phyloP scores from a whole-genome alignment of 2,329 filamentous ascomycete genomes.

The Ophiostoma populinum region DNA sequence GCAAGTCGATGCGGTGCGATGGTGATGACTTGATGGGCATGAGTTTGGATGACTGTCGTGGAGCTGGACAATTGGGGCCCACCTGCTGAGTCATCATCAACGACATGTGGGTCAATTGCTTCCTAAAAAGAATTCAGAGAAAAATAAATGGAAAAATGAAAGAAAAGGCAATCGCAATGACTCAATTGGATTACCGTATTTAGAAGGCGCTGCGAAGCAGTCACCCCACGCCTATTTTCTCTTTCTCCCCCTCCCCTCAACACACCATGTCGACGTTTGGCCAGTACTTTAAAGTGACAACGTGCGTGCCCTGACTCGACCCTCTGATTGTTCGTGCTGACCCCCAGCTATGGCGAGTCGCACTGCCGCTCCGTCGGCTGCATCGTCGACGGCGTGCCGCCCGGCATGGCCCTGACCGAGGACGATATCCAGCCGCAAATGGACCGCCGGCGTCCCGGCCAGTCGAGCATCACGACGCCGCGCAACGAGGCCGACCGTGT shows the following conservation, averaged over 20 bases:
- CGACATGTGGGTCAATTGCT: too few relatives aligned
- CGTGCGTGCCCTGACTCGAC: constrained; percentile 33
- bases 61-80: too few relatives aligned
- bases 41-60: too few relatives aligned
- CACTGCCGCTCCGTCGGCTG: constrained; percentile 88
- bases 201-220: too few relatives aligned
- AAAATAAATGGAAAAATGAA: too few relatives aligned
- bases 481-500: constrained; percentile 85
- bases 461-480: constrained; percentile 79
- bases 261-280: constrained; percentile 74
- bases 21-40: too few relatives aligned
- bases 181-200: too few relatives aligned
- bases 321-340: constrained; percentile 3
- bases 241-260: too few relatives aligned
- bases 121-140: too few relatives aligned
- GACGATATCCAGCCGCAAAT: constrained; percentile 87
- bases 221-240: background rate
- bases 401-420: constrained; percentile 72
- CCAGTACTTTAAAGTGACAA: constrained; percentile 64
- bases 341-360: constrained; percentile 28
- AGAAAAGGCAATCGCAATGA: too few relatives aligned
- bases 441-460: constrained; percentile 75
- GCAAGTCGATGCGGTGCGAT: background rate
- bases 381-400: constrained; percentile 85
- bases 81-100: too few relatives aligned